Conservation (phyloP, 2,329 filamentous ascomycete genomes). For the Tympanopsis confertula region DNA sequence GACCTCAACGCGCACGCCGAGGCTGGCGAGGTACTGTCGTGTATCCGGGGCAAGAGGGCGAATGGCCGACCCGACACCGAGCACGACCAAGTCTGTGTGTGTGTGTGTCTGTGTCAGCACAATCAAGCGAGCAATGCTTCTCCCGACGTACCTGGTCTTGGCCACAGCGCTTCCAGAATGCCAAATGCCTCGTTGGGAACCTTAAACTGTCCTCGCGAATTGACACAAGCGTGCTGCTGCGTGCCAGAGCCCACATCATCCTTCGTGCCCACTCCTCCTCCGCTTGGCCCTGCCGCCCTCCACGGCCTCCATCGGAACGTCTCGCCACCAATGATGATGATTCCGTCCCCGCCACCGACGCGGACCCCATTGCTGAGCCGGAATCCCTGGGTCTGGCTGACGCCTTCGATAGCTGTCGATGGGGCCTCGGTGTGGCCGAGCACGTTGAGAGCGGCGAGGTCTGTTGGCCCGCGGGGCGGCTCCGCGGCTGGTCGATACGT, state of each 20-base stretch:
- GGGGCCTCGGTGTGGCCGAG: not conserved
- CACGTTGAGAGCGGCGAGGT: not conserved
- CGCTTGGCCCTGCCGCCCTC: not conserved
- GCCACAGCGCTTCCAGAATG: not conserved
- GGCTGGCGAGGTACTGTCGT: not conserved
- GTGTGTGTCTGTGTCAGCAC: not conserved
- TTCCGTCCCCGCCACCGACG: not conserved
- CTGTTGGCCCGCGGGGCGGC: not conserved
- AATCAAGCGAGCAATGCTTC: not conserved
- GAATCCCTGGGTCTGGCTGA: not conserved
- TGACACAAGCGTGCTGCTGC: no score
- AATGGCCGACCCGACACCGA: not conserved
- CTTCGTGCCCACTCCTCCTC: not conserved
- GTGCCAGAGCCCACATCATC: no score
- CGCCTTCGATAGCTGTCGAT: not conserved
- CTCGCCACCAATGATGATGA: not conserved
- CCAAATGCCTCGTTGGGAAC: not conserved
- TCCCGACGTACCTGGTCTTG: not conserved
- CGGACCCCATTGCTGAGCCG: not conserved
- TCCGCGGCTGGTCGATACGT: not conserved
- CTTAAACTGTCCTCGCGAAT: not conserved
- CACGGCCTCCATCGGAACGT: not conserved
- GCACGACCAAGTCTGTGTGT: not conserved
- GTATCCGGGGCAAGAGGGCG: not conserved
- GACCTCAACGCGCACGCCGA: not conserved